A percentile compares a stretch with the other conserved stretches of the same genome.
phyloP scores from a whole-genome alignment of 192 early-diverging fungal genomes.

The Coemansia biformis region DNA sequence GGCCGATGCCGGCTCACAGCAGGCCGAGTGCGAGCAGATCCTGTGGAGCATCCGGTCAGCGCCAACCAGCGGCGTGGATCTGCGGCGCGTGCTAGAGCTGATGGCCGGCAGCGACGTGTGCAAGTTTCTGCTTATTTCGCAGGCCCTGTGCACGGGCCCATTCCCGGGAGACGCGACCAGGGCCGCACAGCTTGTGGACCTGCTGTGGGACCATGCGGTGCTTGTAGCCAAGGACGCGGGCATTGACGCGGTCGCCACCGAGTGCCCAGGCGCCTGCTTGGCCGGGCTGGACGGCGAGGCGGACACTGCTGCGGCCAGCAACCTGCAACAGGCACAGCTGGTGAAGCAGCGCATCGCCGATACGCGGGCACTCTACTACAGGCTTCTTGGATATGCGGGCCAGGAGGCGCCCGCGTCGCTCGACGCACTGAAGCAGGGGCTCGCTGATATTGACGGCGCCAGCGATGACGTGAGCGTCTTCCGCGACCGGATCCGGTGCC shows the following conservation, averaged over 20 bases:
- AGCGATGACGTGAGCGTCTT: background rate
- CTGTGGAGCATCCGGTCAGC: background rate
- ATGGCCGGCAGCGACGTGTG: background rate
- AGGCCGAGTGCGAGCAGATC: slow-evolving; percentile 5
- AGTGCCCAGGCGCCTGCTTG: no score
- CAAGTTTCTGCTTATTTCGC: slow-evolving; percentile 8
- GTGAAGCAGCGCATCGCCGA: slow-evolving; percentile 4
- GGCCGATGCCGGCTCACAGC: background rate
- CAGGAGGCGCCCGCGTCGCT: slow-evolving; percentile 8
- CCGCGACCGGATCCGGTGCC: background rate
- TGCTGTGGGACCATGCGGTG: slow-evolving; percentile 12
- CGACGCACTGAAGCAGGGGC: background rate
- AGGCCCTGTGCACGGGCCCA: slow-evolving; percentile 5
- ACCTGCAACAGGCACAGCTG: no score
- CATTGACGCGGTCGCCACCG: no score
- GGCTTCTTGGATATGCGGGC: slow-evolving; percentile 22
- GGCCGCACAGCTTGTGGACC: background rate
- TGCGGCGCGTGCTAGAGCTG: background rate
- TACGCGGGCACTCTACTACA: slow-evolving; percentile 22
- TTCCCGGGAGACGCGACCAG: background rate
- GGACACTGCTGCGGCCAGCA: background rate
- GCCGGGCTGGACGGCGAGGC: no score
- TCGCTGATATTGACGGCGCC: background rate
- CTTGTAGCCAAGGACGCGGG: slow-evolving; percentile 4
- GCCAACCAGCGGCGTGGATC: background rate